Conservation (phyloP, 345 rosid genomes). For the Gossypioides kirkii region DNA sequence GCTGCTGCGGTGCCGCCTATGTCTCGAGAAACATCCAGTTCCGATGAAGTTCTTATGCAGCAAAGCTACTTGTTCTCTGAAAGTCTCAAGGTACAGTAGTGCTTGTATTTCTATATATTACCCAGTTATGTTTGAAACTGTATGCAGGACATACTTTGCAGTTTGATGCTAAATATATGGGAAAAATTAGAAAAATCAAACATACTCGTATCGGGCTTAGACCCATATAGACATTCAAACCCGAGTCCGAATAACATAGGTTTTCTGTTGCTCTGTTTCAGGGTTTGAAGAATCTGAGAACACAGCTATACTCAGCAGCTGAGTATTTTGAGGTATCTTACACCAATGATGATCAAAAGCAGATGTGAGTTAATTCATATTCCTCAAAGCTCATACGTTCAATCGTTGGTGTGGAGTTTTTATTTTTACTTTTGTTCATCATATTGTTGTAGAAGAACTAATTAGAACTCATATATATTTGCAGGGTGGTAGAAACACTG, state of each 20-base stretch:
- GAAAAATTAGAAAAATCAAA: background rate
- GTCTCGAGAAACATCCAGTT: slow-evolving; percentile 61
- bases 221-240: background rate
- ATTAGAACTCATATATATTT: slow-evolving; percentile 10
- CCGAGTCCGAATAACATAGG: background rate
- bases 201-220: background rate
- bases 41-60: slow-evolving; percentile 72
- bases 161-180: background rate
- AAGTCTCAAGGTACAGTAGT: slow-evolving; percentile 60
- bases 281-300: slow-evolving; percentile 84
- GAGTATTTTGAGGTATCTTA: slow-evolving; percentile 89
- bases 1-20: slow-evolving; percentile 37
- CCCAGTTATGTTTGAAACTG: background rate
- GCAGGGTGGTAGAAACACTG: slow-evolving; percentile 85
- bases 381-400: background rate
- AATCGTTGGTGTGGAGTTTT: background rate
- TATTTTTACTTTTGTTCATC: background rate
- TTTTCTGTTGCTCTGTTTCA: slow-evolving; percentile 15
- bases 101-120: background rate
- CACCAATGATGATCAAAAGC: slow-evolving; percentile 74
- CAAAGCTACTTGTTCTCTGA: slow-evolving; percentile 80
- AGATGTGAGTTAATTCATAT: slow-evolving; percentile 47
- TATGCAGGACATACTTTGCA: background rate
- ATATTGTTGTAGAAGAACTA: slow-evolving; percentile 1
- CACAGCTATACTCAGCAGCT: slow-evolving; percentile 90